A percentile compares a stretch with the other conserved stretches of the same genome.
Evolutionary conservation across 2,329 filamentous ascomycete species (phyloP).

Genomic region (Sclerotinia spermophila): DNA sequence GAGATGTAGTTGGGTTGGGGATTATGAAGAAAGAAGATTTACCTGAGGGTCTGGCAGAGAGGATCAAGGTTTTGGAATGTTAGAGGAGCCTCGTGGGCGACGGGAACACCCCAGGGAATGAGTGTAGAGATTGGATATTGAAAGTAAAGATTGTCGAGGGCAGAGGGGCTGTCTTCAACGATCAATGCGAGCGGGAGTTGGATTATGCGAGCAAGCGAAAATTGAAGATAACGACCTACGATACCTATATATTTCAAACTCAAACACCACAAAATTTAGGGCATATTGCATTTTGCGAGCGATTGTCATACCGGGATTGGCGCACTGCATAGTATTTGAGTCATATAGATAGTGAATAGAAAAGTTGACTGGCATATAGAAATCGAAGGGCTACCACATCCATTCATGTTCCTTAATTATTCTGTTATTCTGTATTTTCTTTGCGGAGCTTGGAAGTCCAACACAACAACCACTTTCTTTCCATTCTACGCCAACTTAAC

Average conservation of each 20-base stretch:
- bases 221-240: background rate
- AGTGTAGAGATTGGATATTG: background rate
- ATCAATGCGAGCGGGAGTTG: background rate
- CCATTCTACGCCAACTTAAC: background rate
- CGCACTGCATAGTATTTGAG: background rate
- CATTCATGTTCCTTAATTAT: too few species aligned
- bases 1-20: conserved; percentile 76
- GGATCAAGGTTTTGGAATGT: conserved; percentile 68
- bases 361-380: background rate
- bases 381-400: background rate
- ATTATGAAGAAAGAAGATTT: conserved; percentile 73
- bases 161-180: background rate
- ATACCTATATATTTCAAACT: background rate
- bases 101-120: background rate
- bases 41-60: conserved; percentile 59
- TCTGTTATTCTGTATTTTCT: background rate
- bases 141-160: background rate
- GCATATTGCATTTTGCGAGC: background rate
- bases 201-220: background rate
- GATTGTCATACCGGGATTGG: background rate
- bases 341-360: background rate
- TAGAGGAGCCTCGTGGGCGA: conserved; percentile 35
- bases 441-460: background rate
- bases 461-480: background rate
- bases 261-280: background rate